A percentile compares a stretch with the other conserved stretches of the same genome.
phyloP scores from a whole-genome alignment of 1,284 basidiomycete species.

The Lignosus rhinocerotis region DNA sequence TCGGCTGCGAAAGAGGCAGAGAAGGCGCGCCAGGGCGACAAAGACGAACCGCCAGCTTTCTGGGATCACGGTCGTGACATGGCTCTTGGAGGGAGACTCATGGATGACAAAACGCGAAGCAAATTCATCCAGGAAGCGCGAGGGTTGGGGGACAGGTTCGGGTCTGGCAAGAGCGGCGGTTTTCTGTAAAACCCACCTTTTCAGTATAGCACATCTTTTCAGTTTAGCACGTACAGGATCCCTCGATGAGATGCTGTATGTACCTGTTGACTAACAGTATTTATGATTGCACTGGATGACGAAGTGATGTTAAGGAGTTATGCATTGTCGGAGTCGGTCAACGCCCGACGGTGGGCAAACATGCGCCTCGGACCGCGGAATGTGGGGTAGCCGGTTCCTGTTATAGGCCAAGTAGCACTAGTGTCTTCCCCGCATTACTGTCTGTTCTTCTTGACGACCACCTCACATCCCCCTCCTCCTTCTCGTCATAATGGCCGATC shows the following conservation, averaged over 20 bases:
- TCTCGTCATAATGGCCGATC: slow-evolving; percentile 51
- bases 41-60: slow-evolving; percentile 62
- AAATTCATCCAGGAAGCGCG: slow-evolving; percentile 79
- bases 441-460: slow-evolving; percentile 10
- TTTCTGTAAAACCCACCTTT: slow-evolving; percentile 43
- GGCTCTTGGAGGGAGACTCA: slow-evolving; percentile 77
- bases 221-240: too few relatives aligned
- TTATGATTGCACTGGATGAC: too few relatives aligned
- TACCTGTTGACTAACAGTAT: too few relatives aligned
- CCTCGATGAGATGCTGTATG: too few relatives aligned
- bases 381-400: slow-evolving; percentile 21
- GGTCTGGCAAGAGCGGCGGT: slow-evolving; percentile 64
- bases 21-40: slow-evolving; percentile 40
- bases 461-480: neutral
- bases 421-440: neutral
- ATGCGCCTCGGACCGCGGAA: slow-evolving; percentile 20
- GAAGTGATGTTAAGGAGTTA: too few relatives aligned
- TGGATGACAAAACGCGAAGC: slow-evolving; percentile 80
- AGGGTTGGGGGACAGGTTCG: slow-evolving; percentile 80
- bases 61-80: slow-evolving; percentile 92
- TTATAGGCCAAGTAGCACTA: slow-evolving; percentile 11
- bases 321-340: too few relatives aligned
- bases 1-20: slow-evolving; percentile 28
- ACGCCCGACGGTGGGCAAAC: slow-evolving; percentile 6
- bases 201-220: neutral